These are phyloP conservation scores for Copromyces sp. DNA, from an alignment of 495 filamentous ascomycete species.

Conservation along the genomic window DNA sequence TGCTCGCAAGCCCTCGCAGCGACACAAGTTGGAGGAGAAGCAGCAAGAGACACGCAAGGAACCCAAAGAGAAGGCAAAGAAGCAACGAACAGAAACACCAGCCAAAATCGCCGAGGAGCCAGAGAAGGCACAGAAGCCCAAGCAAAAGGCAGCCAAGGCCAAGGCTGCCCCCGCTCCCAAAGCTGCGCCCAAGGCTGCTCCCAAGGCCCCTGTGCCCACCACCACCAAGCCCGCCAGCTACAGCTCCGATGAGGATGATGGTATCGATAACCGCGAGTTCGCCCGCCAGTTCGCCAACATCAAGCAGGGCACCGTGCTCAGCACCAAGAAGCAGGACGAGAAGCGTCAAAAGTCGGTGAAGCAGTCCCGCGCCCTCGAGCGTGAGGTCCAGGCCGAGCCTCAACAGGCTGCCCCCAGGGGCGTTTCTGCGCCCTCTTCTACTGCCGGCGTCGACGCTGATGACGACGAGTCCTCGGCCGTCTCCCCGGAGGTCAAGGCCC, in stretches of 20 bases:
- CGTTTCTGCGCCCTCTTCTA: conserved; percentile 54
- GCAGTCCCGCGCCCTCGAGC: conserved; percentile 40
- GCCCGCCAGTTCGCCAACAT: conserved; percentile 56
- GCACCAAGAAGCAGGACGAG: conserved; percentile 48
- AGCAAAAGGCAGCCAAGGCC: conserved; percentile 16
- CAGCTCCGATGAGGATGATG: conserved; percentile 46
- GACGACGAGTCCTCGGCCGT: conserved; percentile 61
- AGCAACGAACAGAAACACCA: conserved; percentile 17
- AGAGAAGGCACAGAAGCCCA: conserved; percentile 25
- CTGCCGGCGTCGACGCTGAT: conserved; percentile 69
- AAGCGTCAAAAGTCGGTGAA: conserved; percentile 51
- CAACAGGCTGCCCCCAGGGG: conserved; percentile 12
- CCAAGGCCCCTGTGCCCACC: conserved; percentile 5
- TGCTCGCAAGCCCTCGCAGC: conserved; percentile 9
- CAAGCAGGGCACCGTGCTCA: conserved; percentile 52
- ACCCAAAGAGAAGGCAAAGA: conserved; percentile 24
- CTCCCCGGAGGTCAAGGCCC: conserved; percentile 50
- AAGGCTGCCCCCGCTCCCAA: not conserved
- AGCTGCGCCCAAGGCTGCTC: not conserved
- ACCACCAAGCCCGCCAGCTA: conserved; percentile 12
- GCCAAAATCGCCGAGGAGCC: conserved; percentile 16
- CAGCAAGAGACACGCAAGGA: conserved; percentile 26
- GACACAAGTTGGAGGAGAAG: conserved; percentile 25
- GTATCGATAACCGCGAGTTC: conserved; percentile 60
- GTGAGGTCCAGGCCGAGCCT: conserved; percentile 16